Conservation (phyloP, 768 basidiomycete species). For the Russula emetica region DNA sequence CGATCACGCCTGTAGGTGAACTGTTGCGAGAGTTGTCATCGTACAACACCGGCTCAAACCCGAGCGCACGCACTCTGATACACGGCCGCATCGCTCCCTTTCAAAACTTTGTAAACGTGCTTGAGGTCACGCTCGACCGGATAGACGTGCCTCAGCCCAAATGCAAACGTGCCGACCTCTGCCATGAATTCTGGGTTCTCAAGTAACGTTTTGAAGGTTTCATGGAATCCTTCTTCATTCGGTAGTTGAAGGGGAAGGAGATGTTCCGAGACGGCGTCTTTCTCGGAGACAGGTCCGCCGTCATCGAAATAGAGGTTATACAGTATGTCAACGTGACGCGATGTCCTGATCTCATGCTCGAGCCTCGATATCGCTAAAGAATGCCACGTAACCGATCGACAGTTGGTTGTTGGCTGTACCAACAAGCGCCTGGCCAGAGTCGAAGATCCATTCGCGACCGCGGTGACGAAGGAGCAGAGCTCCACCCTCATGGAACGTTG, state of each 20-base stretch:
- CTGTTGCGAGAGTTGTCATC: background rate
- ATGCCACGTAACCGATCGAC: slow-evolving; percentile 36
- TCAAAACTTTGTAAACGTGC: slow-evolving; percentile 7
- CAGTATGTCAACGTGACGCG: slow-evolving; percentile 42
- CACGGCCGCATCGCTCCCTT: slow-evolving; percentile 15
- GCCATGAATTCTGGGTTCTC: background rate
- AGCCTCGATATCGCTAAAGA: slow-evolving; percentile 32
- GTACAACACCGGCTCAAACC: slow-evolving; percentile 8
- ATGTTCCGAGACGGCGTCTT: background rate
- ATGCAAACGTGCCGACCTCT: background rate
- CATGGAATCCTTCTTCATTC: slow-evolving; percentile 19
- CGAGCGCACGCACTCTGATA: slow-evolving; percentile 1
- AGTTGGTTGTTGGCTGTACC: background rate
- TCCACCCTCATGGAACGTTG: slow-evolving; percentile 44
- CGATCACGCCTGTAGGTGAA: background rate
- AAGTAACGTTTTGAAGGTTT: background rate
- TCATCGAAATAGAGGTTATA: slow-evolving; percentile 38
- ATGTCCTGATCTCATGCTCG: slow-evolving; percentile 32
- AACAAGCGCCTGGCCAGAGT: too few relatives aligned
- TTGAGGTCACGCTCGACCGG: background rate
- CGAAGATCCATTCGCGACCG: too few relatives aligned
- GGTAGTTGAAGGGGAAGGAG: too few relatives aligned
- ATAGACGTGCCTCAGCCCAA: background rate
- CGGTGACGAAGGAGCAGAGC: slow-evolving; percentile 38
- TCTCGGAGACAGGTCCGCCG: background rate